phyloP scores from a whole-genome alignment of 345 rosid genomes.

The Corchorus olitorius region DNA sequence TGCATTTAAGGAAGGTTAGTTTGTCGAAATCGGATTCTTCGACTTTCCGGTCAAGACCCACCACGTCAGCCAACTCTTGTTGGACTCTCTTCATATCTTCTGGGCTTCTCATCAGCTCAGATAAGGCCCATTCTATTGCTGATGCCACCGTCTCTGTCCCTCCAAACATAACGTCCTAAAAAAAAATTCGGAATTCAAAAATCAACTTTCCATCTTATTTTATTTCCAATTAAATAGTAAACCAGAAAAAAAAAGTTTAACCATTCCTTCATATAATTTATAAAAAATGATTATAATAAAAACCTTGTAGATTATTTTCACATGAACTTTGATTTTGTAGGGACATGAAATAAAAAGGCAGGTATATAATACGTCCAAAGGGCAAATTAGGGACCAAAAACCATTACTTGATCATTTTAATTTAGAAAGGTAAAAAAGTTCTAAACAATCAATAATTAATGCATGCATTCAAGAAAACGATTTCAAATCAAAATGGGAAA shows the following conservation, averaged over 20 bases:
- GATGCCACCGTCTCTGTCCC: slow-evolving; percentile 98
- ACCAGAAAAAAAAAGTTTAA: no score
- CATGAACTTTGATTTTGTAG: background rate
- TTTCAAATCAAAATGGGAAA: background rate
- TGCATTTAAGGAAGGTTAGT: slow-evolving; percentile 60
- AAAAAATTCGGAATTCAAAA: background rate
- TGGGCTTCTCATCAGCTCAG: slow-evolving; percentile 78
- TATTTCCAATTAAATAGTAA: no score
- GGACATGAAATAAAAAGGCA: background rate
- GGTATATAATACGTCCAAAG: no score
- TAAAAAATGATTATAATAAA: no score
- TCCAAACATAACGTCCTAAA: slow-evolving; percentile 96
- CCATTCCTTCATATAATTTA: no score
- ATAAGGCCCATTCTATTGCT: slow-evolving; percentile 85
- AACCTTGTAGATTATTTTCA: no score
- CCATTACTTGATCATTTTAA: no score
- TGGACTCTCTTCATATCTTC: slow-evolving; percentile 65
- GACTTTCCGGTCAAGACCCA: slow-evolving; percentile 72
- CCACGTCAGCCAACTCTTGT: slow-evolving; percentile 71
- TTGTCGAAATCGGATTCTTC: slow-evolving; percentile 76
- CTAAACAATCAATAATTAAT: no score
- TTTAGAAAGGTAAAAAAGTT: no score
- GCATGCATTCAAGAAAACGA: no score
- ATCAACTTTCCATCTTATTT: no score
- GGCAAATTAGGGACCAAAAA: no score